These are phyloP conservation scores for Bruguiera hainesii DNA, from an alignment of 441 rosid species.

Conservation along the genomic window DNA sequence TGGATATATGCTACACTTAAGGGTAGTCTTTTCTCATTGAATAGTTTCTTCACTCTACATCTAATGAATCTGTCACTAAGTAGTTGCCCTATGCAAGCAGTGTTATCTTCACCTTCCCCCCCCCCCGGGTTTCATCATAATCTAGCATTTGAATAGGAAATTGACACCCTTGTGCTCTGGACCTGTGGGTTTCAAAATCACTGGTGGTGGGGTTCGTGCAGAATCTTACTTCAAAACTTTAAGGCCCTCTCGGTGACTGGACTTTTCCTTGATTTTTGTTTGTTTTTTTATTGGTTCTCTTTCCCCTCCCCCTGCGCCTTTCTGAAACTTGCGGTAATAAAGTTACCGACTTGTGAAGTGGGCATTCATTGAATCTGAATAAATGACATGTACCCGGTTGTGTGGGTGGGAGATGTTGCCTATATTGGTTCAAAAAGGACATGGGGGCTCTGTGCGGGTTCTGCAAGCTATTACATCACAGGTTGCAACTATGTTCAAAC, in stretches of 20 bases:
- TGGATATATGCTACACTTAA: too few species aligned
- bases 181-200: slow-evolving; percentile 4
- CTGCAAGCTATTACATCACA: slow-evolving; percentile 20
- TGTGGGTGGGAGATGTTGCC: slow-evolving; percentile 8
- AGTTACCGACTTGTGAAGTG: slow-evolving; percentile 21
- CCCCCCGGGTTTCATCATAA: not conserved
- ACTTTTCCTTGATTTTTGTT: not conserved
- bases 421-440: slow-evolving; percentile 5
- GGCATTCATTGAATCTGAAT: slow-evolving; percentile 26
- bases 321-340: slow-evolving; percentile 19
- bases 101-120: not conserved
- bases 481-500: slow-evolving; percentile 22
- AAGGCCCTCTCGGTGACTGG: slow-evolving; percentile 21
- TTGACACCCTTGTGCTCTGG: slow-evolving; percentile 3
- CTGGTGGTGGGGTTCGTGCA: slow-evolving; percentile 20
- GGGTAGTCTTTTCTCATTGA: too few species aligned
- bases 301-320: too few species aligned
- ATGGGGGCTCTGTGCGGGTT: slow-evolving; percentile 29
- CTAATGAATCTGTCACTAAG: too few species aligned
- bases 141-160: not conserved
- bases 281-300: not conserved
- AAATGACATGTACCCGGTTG: slow-evolving; percentile 9
- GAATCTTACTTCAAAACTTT: slow-evolving; percentile 18
- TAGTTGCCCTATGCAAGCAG: too few species aligned
- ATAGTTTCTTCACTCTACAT: too few species aligned